Evolutionary conservation across 352 stramenopile species (phyloP).

Genomic region (Phytopythium aichiense): DNA sequence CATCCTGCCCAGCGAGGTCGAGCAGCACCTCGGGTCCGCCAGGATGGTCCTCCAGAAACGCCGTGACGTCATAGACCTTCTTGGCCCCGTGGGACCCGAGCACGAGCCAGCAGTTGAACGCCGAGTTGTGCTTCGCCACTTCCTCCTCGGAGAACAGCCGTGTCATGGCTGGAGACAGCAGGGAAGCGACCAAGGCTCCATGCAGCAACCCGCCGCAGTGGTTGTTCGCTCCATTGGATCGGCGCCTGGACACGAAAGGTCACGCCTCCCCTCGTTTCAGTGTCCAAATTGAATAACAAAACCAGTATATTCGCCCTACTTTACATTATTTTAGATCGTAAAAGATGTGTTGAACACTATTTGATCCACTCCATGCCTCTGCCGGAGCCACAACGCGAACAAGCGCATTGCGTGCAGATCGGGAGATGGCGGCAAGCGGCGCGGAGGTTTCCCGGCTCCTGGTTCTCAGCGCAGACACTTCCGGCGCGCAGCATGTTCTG

Average conservation of each 20-base stretch:
- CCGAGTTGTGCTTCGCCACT: conserved; percentile 57
- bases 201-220: too few species aligned
- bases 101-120: conserved; percentile 47
- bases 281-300: too few species aligned
- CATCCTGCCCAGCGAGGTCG: conserved; percentile 81
- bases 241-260: not conserved
- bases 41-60: conserved; percentile 94
- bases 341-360: not conserved
- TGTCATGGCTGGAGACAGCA: not conserved
- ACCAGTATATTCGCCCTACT: too few species aligned
- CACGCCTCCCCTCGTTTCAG: not conserved
- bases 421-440: conserved; percentile 1
- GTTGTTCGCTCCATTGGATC: not conserved
- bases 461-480: conserved; percentile 33
- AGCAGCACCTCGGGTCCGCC: conserved; percentile 92
- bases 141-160: conserved; percentile 77
- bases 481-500: conserved; percentile 18
- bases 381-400: not conserved
- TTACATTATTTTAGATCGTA: too few species aligned
- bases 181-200: not conserved
- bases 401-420: not conserved
- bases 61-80: conserved; percentile 94
- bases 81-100: conserved; percentile 26
- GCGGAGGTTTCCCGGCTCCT: conserved; percentile 31
- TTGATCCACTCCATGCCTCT: not conserved